phyloP scores from a whole-genome alignment of 192 early-diverging fungal species.

The Lunasporangiospora selenospora region DNA sequence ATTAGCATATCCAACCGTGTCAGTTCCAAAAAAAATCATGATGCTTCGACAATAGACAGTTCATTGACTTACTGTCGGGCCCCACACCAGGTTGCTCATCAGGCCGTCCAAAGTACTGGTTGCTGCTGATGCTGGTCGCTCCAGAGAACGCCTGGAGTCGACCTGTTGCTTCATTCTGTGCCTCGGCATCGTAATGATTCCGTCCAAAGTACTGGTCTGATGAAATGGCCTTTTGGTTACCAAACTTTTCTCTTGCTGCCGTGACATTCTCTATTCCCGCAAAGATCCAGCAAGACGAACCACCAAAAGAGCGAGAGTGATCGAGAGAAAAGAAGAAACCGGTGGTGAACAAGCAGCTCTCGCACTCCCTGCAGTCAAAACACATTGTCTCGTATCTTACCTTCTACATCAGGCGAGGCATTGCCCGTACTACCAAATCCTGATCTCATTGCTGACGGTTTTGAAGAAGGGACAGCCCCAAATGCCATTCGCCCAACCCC shows the following conservation, averaged over 20 bases:
- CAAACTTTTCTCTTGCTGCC: conserved; percentile 79
- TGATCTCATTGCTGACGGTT: conserved; percentile 3
- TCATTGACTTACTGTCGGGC: conserved; percentile 16
- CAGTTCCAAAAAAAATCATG: too few relatives aligned
- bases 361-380: too few relatives aligned
- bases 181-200: conserved; percentile 66
- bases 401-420: conserved; percentile 39
- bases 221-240: conserved; percentile 86
- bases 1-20: too few relatives aligned
- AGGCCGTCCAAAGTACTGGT: conserved; percentile 84
- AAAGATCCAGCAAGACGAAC: too few relatives aligned
- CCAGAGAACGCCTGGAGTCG: conserved; percentile 72
- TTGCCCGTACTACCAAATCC: conserved; percentile 35
- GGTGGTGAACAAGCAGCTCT: too few relatives aligned
- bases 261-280: conserved; percentile 37
- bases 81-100: conserved; percentile 54
- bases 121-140: conserved; percentile 80
- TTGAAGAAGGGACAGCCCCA: conserved; percentile 36
- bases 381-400: not conserved
- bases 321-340: not conserved
- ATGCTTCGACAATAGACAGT: too few relatives aligned
- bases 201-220: conserved; percentile 94
- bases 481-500: conserved; percentile 74
- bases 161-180: conserved; percentile 57
- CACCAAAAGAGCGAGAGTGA: not conserved